Base-by-base conservation (phyloP, 441 rosid species). In the Euphorbia schlechtendalii region DNA sequence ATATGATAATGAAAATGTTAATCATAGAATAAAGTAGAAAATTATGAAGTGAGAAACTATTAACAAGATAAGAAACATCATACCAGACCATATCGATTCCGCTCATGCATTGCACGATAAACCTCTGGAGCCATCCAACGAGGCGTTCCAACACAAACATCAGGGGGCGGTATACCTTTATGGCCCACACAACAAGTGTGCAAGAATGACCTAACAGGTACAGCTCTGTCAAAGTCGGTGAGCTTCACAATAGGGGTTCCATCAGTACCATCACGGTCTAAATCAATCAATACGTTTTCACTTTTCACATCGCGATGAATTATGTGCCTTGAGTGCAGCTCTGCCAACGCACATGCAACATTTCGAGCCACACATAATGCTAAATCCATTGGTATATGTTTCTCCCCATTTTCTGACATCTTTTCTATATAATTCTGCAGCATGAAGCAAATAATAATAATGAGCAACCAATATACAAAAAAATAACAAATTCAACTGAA, bases 41-140 rank as follows among this genome's bases (percentile, higher is more conserved):
- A 48, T 8, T 0, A 72, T 30, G 28, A n/a, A 63, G 21, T 14
- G 9, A 48, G 24, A 27, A 36, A 60, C 65, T 15, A 13, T 54
- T 21, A 21, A 30, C 21, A 21, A 41, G 14, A 28, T 48, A 55
- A 71, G 15, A 21, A 59, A 41, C 48, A 65, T 66, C 81, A 67
- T 84, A 91, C 99, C 81, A 94, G 77, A 55, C 99, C 98, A 53
- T 91, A 94, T 12, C 18, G 59, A 66, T 61, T 80, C 11, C 24
- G 80, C 49, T 89, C 78, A 67, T 85, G 82, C 98, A 87, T 86
- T 59, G 98, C 82, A 69, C 55, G 79, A 49, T 91, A 70, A 73
- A 94, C 96, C 79, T 94, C 99, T 10, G 99, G 99, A 62, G 98
- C 97, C 96, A 94, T 91, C 98, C 99, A 91, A 11, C 98, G 87